These are phyloP conservation scores for Sporisorium graminicola DNA, from an alignment of 1,284 basidiomycete genomes.

Conservation along the genomic window DNA sequence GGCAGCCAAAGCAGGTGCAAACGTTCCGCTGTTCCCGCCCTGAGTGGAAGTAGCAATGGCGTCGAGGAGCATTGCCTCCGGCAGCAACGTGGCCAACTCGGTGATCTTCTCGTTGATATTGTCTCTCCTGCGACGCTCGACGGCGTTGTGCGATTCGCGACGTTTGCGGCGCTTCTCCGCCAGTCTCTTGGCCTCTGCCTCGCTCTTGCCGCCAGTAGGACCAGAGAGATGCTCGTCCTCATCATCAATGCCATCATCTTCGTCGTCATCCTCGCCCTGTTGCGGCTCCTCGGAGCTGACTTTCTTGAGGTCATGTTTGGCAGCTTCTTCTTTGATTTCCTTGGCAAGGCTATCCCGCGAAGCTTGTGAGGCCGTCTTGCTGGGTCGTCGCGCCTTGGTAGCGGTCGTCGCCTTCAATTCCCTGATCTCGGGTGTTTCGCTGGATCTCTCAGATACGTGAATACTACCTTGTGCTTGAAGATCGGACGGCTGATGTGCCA, in stretches of 20 bases:
- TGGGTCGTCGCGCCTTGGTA: constrained; percentile 27
- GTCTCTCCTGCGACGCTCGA: constrained; percentile 85
- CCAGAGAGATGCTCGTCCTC: constrained; percentile 28
- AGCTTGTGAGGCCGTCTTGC: constrained; percentile 31
- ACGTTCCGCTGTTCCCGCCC: constrained; percentile 59
- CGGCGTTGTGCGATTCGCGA: constrained; percentile 88
- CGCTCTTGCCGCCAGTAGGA: constrained; percentile 31
- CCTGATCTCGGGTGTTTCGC: constrained; percentile 27
- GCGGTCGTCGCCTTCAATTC: constrained; percentile 17
- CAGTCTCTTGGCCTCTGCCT: constrained; percentile 50
- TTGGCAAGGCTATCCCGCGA: constrained; percentile 24
- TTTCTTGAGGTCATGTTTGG: constrained; percentile 18
- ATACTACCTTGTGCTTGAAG: neutral
- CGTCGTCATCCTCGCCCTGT: constrained; percentile 43
- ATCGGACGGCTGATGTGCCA: neutral
- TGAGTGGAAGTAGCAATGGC: constrained; percentile 61
- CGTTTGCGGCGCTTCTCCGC: constrained; percentile 81
- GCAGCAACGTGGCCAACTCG: constrained; percentile 87
- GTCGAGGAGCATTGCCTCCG: constrained; percentile 73
- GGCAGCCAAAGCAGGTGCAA: constrained; percentile 53
- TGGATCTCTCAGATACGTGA: constrained; percentile 15
- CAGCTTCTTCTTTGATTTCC: constrained; percentile 26
- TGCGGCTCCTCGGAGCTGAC: constrained; percentile 26
- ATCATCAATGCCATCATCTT: constrained; percentile 43
- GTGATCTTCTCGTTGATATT: constrained; percentile 95